Base-by-base conservation (phyloP, 2,329 filamentous ascomycete species). In the Neocucurbitaria cava region DNA sequence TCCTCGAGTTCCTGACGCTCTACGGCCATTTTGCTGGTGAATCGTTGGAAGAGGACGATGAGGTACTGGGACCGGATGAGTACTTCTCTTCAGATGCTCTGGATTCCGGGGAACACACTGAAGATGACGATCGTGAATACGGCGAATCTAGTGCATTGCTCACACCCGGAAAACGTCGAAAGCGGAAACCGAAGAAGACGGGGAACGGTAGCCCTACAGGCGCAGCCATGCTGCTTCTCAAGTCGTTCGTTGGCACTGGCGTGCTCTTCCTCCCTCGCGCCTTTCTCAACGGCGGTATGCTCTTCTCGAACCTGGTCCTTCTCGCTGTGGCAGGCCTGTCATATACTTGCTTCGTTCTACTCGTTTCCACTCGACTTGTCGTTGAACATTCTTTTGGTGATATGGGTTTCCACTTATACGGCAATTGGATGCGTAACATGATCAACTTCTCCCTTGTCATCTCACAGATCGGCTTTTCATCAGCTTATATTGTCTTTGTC, bases 1-100 rank as follows among this genome's bases (percentile, higher is more conserved):
- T 99, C 73, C 85, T 99, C 55, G 96, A 99, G 74, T 99, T 99
- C 68, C 76, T 99, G 46, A 93, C 91, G 7, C 84, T 99, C 26
- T 99, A 97, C 67, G 95, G 95, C 3, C 95, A 99, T 78, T 99
- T 99, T 73, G 95, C 95, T 1, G 95, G 95, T 77, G 95, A 99
- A 76, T 90, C 96, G 72, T 84, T 99, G 11, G 93, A 97, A 74
- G 95, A 99, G 76, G 95, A 98, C 66, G 95, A 98, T 66, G 94
- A 98, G 75, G 91, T 88, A 1, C 81, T 96, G 13, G 87, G 84
- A 5, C 91, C 92, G 1, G 90, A 96, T 73, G 94, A 97, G 71
- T 97, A 96, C 76, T 97, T 97, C 73, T 89, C 88, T 7, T 93
- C 91, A 0, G 90, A 90, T 64, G 82, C 87, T 20, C 87, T 88